Conservation (phyloP, 1,284 basidiomycete species). For the Rhodotorula mucilaginosa region DNA sequence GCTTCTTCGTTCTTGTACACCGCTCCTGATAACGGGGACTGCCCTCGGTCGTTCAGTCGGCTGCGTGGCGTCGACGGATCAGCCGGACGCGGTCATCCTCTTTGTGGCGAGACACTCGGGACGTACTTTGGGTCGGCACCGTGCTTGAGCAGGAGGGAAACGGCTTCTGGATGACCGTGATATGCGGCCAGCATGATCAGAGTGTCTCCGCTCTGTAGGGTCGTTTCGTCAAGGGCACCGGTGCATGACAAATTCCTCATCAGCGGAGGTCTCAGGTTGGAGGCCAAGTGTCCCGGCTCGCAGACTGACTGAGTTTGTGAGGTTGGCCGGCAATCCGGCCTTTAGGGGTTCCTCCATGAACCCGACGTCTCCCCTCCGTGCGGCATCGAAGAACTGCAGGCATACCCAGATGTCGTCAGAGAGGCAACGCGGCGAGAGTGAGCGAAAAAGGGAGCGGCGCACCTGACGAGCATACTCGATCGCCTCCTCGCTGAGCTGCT, state of each 20-base stretch:
- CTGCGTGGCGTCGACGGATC: neutral
- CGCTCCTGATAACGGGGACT: constrained; percentile 76
- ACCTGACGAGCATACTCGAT: constrained; percentile 30
- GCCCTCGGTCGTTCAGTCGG: constrained; percentile 68
- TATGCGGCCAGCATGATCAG: constrained; percentile 75
- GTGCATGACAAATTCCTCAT: neutral
- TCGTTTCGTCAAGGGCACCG: too few species aligned
- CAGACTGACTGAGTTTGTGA: constrained; percentile 60
- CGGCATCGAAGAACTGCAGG: constrained; percentile 26
- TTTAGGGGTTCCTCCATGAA: constrained; percentile 61
- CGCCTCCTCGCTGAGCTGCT: constrained; percentile 18
- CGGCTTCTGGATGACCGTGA: constrained; percentile 64
- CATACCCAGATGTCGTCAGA: neutral
- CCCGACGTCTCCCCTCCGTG: constrained; percentile 54
- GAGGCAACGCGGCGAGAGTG: neutral
- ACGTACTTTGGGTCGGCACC: constrained; percentile 63
- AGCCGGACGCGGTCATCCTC: too few species aligned
- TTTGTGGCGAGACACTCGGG: constrained; percentile 7
- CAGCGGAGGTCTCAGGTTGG: neutral
- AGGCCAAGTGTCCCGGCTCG: too few species aligned
- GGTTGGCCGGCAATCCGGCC: constrained; percentile 70
- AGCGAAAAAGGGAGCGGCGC: neutral
- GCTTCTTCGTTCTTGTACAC: constrained; percentile 69
- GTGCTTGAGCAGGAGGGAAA: constrained; percentile 57
- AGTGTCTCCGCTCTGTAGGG: constrained; percentile 61